Conservation (phyloP, 2,329 filamentous ascomycete genomes). For the Scedosporium aurantiacum region DNA sequence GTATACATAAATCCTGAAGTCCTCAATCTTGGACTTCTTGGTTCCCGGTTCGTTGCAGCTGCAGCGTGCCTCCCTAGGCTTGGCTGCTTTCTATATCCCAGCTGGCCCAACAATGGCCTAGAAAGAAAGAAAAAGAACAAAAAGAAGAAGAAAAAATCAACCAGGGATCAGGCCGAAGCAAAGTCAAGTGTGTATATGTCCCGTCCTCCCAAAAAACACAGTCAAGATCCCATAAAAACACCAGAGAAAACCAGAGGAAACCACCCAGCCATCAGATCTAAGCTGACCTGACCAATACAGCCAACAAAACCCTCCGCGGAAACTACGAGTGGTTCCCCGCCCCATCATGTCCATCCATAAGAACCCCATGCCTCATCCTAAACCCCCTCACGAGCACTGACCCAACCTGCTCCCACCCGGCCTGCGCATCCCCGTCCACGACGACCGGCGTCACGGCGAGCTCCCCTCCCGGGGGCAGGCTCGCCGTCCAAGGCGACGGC, state of each 20-base stretch:
- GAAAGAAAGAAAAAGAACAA: too few species aligned
- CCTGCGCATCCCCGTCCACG: neutral
- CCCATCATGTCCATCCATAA: neutral
- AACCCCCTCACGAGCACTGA: neutral
- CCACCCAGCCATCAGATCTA: neutral
- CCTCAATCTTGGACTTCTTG: too few species aligned
- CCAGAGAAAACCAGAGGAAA: neutral
- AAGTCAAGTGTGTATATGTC: too few species aligned
- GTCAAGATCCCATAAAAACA: neutral
- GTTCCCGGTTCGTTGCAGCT: too few species aligned
- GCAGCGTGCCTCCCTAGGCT: too few species aligned
- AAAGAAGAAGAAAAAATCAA: too few species aligned
- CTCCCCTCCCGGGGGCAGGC: neutral
- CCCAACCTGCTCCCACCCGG: constrained; percentile 2
- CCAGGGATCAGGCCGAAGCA: too few species aligned
- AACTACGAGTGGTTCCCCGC: neutral
- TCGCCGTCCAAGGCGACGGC: constrained; percentile 2
- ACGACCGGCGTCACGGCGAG: neutral
- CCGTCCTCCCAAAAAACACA: too few species aligned
- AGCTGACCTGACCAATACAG: neutral
- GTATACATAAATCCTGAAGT: too few species aligned
- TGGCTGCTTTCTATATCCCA: too few species aligned
- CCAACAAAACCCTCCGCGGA: too few species aligned
- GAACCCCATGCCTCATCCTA: neutral
- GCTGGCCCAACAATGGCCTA: too few species aligned